These are phyloP conservation scores for Pichia deserticola DNA, from an alignment of 805 yeast genomes.

Conservation along the genomic window DNA sequence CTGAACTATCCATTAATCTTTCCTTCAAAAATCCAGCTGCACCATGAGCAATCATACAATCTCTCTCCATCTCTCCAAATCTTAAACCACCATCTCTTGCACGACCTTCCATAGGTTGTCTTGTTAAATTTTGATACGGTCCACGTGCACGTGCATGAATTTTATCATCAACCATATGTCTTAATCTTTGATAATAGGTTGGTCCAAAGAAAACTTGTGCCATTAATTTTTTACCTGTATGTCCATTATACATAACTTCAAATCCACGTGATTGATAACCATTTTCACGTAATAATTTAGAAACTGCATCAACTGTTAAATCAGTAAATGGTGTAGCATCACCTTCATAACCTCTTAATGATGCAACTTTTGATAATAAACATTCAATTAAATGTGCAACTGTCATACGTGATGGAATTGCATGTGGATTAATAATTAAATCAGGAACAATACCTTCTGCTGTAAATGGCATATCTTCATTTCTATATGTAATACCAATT, in stretches of 20 bases:
- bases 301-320: conserved; percentile 95
- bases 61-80: conserved; percentile 99
- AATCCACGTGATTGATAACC: conserved; percentile 98
- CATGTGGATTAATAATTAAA: conserved; percentile 96
- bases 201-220: conserved; percentile 99
- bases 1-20: conserved; percentile 97
- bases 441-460: conserved; percentile 96
- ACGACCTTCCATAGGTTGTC: conserved; percentile 99
- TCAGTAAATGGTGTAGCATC: conserved; percentile 99
- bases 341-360: conserved; percentile 94
- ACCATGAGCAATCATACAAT: conserved; percentile 99
- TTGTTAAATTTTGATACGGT: conserved; percentile 93
- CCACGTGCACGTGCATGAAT: conserved; percentile 99
- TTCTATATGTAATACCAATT: conserved; percentile 96
- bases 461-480: conserved; percentile 98
- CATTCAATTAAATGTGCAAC: conserved; percentile 99
- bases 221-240: conserved; percentile 95
- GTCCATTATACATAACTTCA: conserved; percentile 98
- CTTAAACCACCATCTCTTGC: conserved; percentile 99
- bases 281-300: conserved; percentile 84
- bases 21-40: conserved; percentile 98
- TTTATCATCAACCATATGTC: conserved; percentile 99
- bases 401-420: conserved; percentile 99
- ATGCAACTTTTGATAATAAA: conserved; percentile 88
- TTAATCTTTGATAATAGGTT: conserved; percentile 94